Percentiles rank a stretch among this genome's conserved stretches.
Evolutionary conservation across 345 rosid genomes (phyloP).

Genomic region (Aquilaria yunnanensis): DNA sequence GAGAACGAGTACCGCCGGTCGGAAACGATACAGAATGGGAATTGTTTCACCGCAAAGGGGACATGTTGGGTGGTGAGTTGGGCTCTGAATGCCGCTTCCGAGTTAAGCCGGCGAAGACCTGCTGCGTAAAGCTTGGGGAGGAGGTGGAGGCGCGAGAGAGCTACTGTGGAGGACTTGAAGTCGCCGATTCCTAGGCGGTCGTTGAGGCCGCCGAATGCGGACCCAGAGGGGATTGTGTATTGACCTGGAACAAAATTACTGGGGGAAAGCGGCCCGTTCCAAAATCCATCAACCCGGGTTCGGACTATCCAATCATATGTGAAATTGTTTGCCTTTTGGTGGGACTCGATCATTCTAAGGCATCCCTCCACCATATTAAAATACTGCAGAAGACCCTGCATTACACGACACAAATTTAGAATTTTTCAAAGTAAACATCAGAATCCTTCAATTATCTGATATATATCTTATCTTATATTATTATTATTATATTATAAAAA

Average conservation of each 20-base stretch:
- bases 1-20: constrained; percentile 58
- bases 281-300: constrained; percentile 81
- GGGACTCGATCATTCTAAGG: constrained; percentile 44
- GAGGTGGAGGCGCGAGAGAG: constrained; percentile 72
- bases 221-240: constrained; percentile 72
- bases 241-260: constrained; percentile 42
- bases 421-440: no score
- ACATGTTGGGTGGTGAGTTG: constrained; percentile 52
- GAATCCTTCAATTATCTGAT: no score
- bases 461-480: no score
- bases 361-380: constrained; percentile 76
- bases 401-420: constrained; percentile 16
- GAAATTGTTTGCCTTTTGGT: constrained; percentile 42
- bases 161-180: constrained; percentile 41
- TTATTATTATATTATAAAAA: no score
- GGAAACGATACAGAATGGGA: constrained; percentile 63
- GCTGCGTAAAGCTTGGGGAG: constrained; percentile 52
- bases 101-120: constrained; percentile 51
- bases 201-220: constrained; percentile 72
- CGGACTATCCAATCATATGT: constrained; percentile 83
- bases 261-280: constrained; percentile 58
- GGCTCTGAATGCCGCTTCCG: constrained; percentile 69
- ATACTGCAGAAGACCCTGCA: constrained; percentile 75
- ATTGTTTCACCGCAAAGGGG: constrained; percentile 29
- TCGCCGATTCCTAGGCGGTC: constrained; percentile 84